These are phyloP conservation scores for Debaryomyces sp. DNA, from an alignment of 1,139 yeast genomes.

Conservation along the genomic window DNA sequence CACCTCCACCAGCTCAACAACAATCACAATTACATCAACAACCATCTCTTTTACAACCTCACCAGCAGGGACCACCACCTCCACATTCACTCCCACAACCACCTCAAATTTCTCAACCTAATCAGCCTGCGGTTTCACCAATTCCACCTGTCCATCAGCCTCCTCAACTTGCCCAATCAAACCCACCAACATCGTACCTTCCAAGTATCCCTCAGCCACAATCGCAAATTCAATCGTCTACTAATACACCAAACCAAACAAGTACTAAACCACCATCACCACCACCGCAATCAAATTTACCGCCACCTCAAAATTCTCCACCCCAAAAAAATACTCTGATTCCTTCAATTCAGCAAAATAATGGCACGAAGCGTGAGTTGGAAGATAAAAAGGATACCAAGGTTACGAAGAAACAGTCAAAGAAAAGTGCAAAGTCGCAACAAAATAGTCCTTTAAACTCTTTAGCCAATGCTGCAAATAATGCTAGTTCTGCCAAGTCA, in stretches of 20 bases:
- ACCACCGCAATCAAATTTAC: slow-evolving; percentile 12
- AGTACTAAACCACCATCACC: slow-evolving; percentile 14
- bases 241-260: slow-evolving; percentile 10
- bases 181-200: slow-evolving; percentile 6
- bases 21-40: slow-evolving; percentile 14
- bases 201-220: slow-evolving; percentile 14
- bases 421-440: slow-evolving; percentile 20
- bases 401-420: slow-evolving; percentile 12
- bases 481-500: neutral
- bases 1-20: slow-evolving; percentile 30
- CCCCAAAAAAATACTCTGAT: slow-evolving; percentile 8
- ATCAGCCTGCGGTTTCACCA: slow-evolving; percentile 14
- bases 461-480: slow-evolving; percentile 16
- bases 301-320: slow-evolving; percentile 6
- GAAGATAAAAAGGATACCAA: slow-evolving; percentile 37
- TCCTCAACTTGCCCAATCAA: neutral
- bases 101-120: slow-evolving; percentile 14
- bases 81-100: slow-evolving; percentile 22
- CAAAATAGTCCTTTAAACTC: slow-evolving; percentile 17
- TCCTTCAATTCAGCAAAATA: slow-evolving; percentile 10
- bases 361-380: slow-evolving; percentile 36
- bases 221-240: slow-evolving; percentile 9
- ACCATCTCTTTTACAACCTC: slow-evolving; percentile 16
- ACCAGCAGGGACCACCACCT: slow-evolving; percentile 17
- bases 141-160: slow-evolving; percentile 14